These are phyloP conservation scores for Euphorbia corollata DNA, from an alignment of 441 rosid species.

Conservation along the genomic window DNA sequence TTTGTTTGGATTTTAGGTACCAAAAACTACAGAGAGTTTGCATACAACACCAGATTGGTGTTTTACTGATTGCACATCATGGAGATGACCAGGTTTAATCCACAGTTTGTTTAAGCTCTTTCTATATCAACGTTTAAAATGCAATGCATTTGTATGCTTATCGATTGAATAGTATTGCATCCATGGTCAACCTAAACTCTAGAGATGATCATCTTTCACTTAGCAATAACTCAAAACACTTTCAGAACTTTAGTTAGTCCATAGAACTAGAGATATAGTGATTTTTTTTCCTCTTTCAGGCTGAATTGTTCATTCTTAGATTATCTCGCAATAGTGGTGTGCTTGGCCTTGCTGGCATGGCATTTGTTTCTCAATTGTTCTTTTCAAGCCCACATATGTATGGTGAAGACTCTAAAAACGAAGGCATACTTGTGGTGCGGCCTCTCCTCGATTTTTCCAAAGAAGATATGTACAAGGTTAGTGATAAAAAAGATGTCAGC, in stretches of 20 bases:
- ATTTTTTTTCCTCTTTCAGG: conserved; percentile 49
- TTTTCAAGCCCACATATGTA: conserved; percentile 26
- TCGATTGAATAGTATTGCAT: not conserved
- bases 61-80: conserved; percentile 87
- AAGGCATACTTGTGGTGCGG: conserved; percentile 65
- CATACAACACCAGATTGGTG: conserved; percentile 42
- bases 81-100: conserved; percentile 84
- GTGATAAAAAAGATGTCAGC: conserved; percentile 7
- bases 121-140: not conserved
- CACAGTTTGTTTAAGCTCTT: not conserved
- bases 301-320: conserved; percentile 79
- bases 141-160: not conserved
- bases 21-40: conserved; percentile 61
- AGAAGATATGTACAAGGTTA: conserved; percentile 78
- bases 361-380: conserved; percentile 68
- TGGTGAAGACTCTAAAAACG: conserved; percentile 28
- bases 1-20: conserved; percentile 46
- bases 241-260: not conserved
- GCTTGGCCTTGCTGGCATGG: conserved; percentile 92
- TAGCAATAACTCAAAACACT: conserved; percentile 1
- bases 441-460: conserved; percentile 71
- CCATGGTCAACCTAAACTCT: not conserved
- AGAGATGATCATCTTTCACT: not conserved
- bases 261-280: conserved; percentile 12
- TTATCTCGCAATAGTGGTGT: conserved; percentile 86